Conservation (phyloP, 345 rosid genomes). For the Theobroma cacao region DNA sequence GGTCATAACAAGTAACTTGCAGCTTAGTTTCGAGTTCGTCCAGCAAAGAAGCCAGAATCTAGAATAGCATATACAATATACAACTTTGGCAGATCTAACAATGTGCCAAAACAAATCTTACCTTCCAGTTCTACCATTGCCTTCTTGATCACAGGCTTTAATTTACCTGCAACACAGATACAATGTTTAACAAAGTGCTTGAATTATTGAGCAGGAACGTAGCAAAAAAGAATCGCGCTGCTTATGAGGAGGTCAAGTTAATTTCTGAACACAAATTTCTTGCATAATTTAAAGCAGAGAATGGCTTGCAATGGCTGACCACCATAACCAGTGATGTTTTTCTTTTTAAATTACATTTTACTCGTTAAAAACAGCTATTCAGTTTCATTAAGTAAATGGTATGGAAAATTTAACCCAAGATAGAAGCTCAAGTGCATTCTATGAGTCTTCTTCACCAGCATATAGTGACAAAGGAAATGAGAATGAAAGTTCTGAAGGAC, state of each 20-base stretch:
- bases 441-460: neutral
- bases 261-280: neutral
- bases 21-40: neutral
- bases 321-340: neutral
- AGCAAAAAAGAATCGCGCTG: neutral
- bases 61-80: neutral
- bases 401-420: neutral
- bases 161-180: conserved; percentile 55
- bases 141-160: conserved; percentile 98
- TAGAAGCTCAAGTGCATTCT: neutral
- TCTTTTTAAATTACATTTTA: neutral
- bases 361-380: neutral
- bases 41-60: neutral
- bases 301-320: neutral
- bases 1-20: neutral
- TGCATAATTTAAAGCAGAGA: neutral
- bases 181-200: neutral
- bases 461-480: neutral
- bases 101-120: conserved; percentile 17
- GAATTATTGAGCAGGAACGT: neutral
- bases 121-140: conserved; percentile 99
- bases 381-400: neutral
- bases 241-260: neutral
- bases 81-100: neutral
- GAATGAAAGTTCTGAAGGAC: neutral